phyloP scores from a whole-genome alignment of 768 basidiomycete genomes.

The Mycena amicta region DNA sequence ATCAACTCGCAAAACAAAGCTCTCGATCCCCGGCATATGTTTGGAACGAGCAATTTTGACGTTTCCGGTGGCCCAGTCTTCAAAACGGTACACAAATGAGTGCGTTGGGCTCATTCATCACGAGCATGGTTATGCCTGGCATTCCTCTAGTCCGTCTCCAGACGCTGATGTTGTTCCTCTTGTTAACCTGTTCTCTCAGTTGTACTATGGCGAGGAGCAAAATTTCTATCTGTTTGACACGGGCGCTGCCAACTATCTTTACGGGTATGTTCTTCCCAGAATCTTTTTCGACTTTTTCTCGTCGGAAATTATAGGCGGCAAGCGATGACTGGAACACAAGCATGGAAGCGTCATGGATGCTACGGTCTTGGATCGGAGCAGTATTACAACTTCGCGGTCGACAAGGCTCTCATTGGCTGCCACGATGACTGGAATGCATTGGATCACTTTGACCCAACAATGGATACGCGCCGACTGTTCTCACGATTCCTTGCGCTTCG shows the following conservation, averaged over 20 bases:
- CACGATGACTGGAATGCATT: constrained; percentile 89
- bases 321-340: constrained; percentile 80
- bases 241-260: constrained; percentile 90
- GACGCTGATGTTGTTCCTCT: background rate
- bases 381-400: constrained; percentile 92
- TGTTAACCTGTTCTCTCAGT: constrained; percentile 36
- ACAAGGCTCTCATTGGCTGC: constrained; percentile 79
- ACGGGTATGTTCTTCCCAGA: constrained; percentile 51
- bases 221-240: constrained; percentile 87
- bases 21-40: constrained; percentile 88
- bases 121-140: constrained; percentile 83
- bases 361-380: constrained; percentile 88
- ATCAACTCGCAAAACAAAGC: constrained; percentile 65
- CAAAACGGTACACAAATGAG: constrained; percentile 81
- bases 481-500: constrained; percentile 76
- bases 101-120: constrained; percentile 77
- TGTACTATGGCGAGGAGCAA: constrained; percentile 93
- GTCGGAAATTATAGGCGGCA: constrained; percentile 64
- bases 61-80: constrained; percentile 92
- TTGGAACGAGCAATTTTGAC: constrained; percentile 92
- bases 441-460: constrained; percentile 93
- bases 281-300: background rate
- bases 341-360: constrained; percentile 94
- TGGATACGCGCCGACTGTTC: constrained; percentile 73
- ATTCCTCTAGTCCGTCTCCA: constrained; percentile 64